Conservation (phyloP, 306 rosid species). For the Purshia tridentata region DNA sequence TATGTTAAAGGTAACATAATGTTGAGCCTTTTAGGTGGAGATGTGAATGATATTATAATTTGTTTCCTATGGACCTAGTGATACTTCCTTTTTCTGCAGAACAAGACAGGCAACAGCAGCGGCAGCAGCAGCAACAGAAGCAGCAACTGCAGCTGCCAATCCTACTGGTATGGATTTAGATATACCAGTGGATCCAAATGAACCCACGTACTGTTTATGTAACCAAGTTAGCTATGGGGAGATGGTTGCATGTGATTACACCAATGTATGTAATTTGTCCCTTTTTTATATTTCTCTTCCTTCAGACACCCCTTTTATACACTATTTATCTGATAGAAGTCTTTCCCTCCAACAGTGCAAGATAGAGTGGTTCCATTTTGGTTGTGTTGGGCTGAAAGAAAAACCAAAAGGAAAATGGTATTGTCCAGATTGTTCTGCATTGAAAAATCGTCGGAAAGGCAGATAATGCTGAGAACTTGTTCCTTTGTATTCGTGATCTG, state of each 20-base stretch:
- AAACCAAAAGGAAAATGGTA: slow-evolving; percentile 63
- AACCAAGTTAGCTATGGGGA: slow-evolving; percentile 61
- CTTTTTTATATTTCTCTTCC: neutral
- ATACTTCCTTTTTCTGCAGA: slow-evolving; percentile 25
- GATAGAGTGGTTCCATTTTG: slow-evolving; percentile 64
- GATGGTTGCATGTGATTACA: slow-evolving; percentile 68
- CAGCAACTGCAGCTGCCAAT: slow-evolving; percentile 34
- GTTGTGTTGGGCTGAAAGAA: slow-evolving; percentile 59
- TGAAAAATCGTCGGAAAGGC: slow-evolving; percentile 46
- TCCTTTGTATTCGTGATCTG: neutral
- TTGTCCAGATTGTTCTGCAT: slow-evolving; percentile 43
- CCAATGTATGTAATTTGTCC: slow-evolving; percentile 32
- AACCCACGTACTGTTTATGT: slow-evolving; percentile 61
- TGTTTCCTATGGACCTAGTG: neutral
- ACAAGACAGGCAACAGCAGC: slow-evolving; percentile 39
- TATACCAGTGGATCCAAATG: slow-evolving; percentile 57
- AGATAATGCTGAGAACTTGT: slow-evolving; percentile 21
- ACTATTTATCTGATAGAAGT: slow-evolving; percentile 18
- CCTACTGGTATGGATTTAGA: slow-evolving; percentile 52
- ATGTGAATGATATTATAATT: neutral
- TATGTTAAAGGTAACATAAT: neutral
- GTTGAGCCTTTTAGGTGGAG: neutral
- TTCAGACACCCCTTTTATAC: neutral
- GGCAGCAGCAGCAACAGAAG: slow-evolving; percentile 18
- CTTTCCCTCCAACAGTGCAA: slow-evolving; percentile 44